Conservation (phyloP, 306 rosid genomes). For the Vigna hirtella region DNA sequence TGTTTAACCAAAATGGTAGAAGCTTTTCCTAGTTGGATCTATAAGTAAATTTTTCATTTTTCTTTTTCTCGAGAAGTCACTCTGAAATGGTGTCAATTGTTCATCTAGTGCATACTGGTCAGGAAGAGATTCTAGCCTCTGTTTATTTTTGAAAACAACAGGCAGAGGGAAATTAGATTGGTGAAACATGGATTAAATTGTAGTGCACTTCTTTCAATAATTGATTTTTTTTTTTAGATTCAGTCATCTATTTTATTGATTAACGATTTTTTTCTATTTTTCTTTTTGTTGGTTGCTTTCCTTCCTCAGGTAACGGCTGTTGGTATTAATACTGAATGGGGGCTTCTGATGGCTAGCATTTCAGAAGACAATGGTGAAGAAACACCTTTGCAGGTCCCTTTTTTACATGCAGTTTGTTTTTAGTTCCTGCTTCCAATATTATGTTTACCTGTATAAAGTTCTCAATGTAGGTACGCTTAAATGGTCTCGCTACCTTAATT, state of each 20-base stretch:
- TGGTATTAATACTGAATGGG: slow-evolving; percentile 95
- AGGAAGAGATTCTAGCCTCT: slow-evolving; percentile 23
- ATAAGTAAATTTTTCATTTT: not conserved
- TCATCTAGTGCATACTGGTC: slow-evolving; percentile 29
- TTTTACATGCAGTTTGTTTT: not conserved
- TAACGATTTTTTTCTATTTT: slow-evolving; percentile 32
- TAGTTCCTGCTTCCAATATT: not conserved
- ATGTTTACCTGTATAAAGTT: slow-evolving; percentile 33
- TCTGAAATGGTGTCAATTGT: slow-evolving; percentile 12
- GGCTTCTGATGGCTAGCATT: slow-evolving; percentile 93
- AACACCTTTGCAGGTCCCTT: slow-evolving; percentile 91
- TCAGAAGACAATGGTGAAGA: slow-evolving; percentile 94
- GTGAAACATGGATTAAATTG: not conserved
- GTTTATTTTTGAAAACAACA: slow-evolving; percentile 24
- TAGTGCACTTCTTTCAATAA: slow-evolving; percentile 7
- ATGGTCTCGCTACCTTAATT: slow-evolving; percentile 90
- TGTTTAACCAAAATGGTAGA: not conserved
- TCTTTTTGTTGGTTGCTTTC: slow-evolving; percentile 8
- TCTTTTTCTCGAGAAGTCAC: not conserved
- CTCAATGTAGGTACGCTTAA: slow-evolving; percentile 77
- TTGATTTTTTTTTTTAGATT: slow-evolving; percentile 10
- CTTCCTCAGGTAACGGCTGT: slow-evolving; percentile 77
- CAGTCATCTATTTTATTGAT: slow-evolving; percentile 19
- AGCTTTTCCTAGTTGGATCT: not conserved
- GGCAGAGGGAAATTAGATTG: slow-evolving; percentile 19